These are phyloP conservation scores for Blattamonas nauphoetae DNA, from an alignment of 78 protist species.

Conservation along the genomic window DNA sequence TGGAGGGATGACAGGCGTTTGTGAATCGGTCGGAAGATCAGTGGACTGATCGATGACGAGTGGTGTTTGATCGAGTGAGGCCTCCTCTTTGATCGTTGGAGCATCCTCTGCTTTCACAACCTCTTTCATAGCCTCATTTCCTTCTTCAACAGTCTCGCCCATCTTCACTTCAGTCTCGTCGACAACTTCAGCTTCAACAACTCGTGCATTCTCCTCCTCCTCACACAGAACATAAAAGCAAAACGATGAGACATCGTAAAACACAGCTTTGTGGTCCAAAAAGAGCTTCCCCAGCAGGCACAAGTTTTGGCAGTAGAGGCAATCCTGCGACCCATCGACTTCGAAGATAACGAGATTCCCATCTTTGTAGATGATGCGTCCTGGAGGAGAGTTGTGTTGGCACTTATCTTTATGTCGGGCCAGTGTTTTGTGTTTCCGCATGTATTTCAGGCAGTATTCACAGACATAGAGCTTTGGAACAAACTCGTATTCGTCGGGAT, in stretches of 20 bases:
- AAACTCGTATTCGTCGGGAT: slow-evolving; percentile 75
- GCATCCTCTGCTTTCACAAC: too few species aligned
- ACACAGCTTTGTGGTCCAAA: slow-evolving; percentile 85
- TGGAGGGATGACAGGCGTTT: too few species aligned
- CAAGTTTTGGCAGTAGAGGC: slow-evolving; percentile 81
- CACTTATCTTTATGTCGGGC: slow-evolving; percentile 60
- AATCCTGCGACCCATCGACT: slow-evolving; percentile 76
- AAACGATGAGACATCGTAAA: slow-evolving; percentile 85
- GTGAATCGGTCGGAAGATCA: too few species aligned
- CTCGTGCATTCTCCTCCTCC: too few species aligned
- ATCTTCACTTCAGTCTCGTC: too few species aligned
- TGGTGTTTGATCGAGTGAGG: too few species aligned
- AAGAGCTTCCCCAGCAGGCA: slow-evolving; percentile 88
- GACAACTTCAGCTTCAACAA: too few species aligned
- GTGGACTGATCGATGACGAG: too few species aligned
- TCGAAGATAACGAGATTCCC: slow-evolving; percentile 63
- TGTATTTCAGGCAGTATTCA: slow-evolving; percentile 81
- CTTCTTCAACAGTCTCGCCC: too few species aligned
- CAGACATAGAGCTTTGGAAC: slow-evolving; percentile 62
- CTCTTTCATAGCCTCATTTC: too few species aligned
- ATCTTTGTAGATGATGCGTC: slow-evolving; percentile 75
- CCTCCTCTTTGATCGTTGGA: too few species aligned
- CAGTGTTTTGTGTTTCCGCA: slow-evolving; percentile 52
- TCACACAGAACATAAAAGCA: slow-evolving; percentile 82
- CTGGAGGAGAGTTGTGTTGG: slow-evolving; percentile 75